phyloP scores from a whole-genome alignment of 2,329 filamentous ascomycete genomes.

The Samsoniella hepiali region DNA sequence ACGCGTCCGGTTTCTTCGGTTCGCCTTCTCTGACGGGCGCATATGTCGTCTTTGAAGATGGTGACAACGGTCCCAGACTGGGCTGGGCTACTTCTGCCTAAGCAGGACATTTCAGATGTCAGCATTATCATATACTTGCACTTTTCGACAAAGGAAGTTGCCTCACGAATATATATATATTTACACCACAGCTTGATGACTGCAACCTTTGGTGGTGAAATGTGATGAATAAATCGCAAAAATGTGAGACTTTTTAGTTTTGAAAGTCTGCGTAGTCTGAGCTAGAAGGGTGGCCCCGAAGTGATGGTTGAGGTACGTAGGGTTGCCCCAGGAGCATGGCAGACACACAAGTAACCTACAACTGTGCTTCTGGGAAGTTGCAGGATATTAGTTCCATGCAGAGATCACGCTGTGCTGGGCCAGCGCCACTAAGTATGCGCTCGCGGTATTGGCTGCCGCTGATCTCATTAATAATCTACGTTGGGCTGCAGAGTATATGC shows the following conservation, averaged over 20 bases:
- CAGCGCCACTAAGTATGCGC: too few species aligned
- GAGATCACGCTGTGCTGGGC: too few species aligned
- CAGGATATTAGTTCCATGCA: too few species aligned
- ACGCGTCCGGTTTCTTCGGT: neutral
- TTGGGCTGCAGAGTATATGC: neutral
- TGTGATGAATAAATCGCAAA: neutral
- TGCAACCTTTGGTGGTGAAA: too few species aligned
- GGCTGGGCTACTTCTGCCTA: constrained; percentile 11
- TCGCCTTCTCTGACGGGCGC: constrained; percentile 10
- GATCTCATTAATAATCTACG: neutral
- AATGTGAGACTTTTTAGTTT: too few species aligned
- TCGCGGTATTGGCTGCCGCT: neutral
- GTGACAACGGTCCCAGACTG: neutral
- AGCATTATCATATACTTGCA: neutral
- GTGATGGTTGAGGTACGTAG: too few species aligned
- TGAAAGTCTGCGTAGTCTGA: too few species aligned
- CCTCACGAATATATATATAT: neutral
- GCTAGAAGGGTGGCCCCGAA: too few species aligned
- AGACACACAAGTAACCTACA: too few species aligned
- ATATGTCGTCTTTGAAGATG: constrained; percentile 15
- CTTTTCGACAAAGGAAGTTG: neutral
- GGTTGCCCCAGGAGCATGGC: too few species aligned
- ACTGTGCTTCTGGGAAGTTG: too few species aligned
- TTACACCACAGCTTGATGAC: too few species aligned
- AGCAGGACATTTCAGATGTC: neutral